phyloP scores from a whole-genome alignment of 2,329 filamentous ascomycete genomes.

The Ampelomyces quisqualis region DNA sequence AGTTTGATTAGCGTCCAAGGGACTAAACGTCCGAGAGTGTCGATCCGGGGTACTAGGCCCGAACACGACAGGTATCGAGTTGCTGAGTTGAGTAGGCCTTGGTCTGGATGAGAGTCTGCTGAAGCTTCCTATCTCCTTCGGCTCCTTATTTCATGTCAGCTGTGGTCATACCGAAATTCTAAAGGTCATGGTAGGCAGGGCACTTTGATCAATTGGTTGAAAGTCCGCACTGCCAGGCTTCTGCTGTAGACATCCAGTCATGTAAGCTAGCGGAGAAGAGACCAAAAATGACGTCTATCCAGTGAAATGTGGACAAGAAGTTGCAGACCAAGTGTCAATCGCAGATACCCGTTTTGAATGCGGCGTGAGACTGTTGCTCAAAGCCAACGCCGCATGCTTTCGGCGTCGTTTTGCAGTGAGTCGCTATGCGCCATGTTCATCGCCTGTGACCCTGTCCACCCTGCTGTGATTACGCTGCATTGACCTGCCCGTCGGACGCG shows the following conservation, averaged over 20 bases:
- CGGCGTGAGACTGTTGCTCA: not conserved
- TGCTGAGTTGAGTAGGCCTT: not conserved
- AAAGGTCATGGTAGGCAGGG: too few species aligned
- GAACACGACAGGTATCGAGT: constrained; percentile 9
- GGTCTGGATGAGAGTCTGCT: not conserved
- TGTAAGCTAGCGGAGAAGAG: too few species aligned
- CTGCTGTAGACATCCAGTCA: not conserved
- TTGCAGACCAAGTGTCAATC: not conserved
- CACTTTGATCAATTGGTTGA: too few species aligned
- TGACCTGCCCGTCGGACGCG: not conserved
- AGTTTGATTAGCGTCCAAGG: constrained; percentile 4
- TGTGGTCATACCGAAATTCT: not conserved
- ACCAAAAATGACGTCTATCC: too few species aligned
- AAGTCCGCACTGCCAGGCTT: too few species aligned
- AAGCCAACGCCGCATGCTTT: not conserved
- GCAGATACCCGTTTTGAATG: not conserved
- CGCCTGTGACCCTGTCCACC: not conserved
- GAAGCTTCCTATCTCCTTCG: not conserved
- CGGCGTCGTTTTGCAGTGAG: constrained; percentile 1
- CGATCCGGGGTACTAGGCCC: constrained; percentile 7
- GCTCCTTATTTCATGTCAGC: not conserved
- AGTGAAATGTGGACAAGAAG: too few species aligned
- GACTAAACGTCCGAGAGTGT: constrained; percentile 3
- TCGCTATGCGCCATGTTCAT: not conserved
- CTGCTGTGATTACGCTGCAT: not conserved